A percentile compares a stretch with the other conserved stretches of the same genome.
phyloP scores from a whole-genome alignment of 345 rosid genomes.

The Viola odorata region DNA sequence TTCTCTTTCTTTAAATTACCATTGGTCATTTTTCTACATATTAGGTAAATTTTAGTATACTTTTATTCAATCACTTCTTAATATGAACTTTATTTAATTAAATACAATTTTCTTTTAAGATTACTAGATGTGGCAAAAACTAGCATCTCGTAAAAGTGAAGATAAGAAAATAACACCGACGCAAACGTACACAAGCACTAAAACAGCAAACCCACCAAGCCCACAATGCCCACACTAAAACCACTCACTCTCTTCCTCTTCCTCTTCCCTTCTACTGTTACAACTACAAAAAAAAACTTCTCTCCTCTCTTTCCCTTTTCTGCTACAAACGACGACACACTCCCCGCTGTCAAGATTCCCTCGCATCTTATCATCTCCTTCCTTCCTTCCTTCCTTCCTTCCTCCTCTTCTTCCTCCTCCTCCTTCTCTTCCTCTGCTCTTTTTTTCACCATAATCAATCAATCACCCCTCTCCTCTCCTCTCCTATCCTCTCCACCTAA shows the following conservation, averaged over 20 bases:
- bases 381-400: background rate
- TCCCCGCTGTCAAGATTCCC: conserved; percentile 79
- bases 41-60: too few species aligned
- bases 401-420: background rate
- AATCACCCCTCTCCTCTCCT: conserved; percentile 1
- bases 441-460: background rate
- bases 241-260: background rate
- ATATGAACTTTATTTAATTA: too few species aligned
- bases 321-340: conserved; percentile 50
- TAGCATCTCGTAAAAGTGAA: too few species aligned
- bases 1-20: too few species aligned
- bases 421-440: background rate
- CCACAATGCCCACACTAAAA: conserved; percentile 1
- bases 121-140: too few species aligned
- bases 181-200: background rate
- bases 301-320: conserved; percentile 11
- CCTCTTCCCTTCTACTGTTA: background rate
- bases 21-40: background rate
- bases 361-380: conserved; percentile 6
- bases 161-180: background rate
- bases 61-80: too few species aligned
- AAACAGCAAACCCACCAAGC: background rate
- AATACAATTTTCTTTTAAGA: too few species aligned
- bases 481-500: background rate
- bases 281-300: background rate